Conservation (phyloP, 805 yeast genomes). For the Ogataea parapolymorpha region DNA sequence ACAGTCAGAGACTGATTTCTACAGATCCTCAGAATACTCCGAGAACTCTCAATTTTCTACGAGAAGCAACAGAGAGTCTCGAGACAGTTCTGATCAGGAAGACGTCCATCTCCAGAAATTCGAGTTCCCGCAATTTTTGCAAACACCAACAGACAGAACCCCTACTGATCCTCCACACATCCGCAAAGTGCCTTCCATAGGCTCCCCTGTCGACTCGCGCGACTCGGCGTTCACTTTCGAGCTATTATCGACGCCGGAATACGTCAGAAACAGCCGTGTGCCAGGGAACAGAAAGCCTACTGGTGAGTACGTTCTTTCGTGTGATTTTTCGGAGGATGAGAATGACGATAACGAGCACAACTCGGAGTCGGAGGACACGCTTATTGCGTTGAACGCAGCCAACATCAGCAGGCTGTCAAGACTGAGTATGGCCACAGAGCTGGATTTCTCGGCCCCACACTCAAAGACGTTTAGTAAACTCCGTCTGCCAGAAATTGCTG, state of each 20-base stretch:
- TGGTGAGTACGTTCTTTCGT: slow-evolving; percentile 1
- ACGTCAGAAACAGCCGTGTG: slow-evolving; percentile 1
- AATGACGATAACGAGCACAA: slow-evolving; percentile 17
- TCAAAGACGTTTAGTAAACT: slow-evolving; percentile 14
- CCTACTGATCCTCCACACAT: slow-evolving; percentile 16
- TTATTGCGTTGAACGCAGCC: slow-evolving; percentile 28
- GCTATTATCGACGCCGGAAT: slow-evolving; percentile 19
- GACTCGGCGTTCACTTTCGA: slow-evolving; percentile 28
- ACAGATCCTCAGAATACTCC: slow-evolving; percentile 7
- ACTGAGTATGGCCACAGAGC: slow-evolving; percentile 19
- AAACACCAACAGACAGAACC: not conserved
- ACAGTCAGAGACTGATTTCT: slow-evolving; percentile 1
- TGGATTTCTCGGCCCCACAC: slow-evolving; percentile 12
- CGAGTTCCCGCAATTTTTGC: slow-evolving; percentile 13
- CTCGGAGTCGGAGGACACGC: slow-evolving; percentile 18
- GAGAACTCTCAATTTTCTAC: slow-evolving; percentile 10
- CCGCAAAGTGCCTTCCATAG: slow-evolving; percentile 20
- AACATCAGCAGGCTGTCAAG: slow-evolving; percentile 25
- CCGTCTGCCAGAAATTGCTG: slow-evolving; percentile 11
- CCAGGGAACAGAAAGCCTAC: not conserved
- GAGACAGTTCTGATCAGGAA: slow-evolving; percentile 6
- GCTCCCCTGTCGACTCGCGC: slow-evolving; percentile 26
- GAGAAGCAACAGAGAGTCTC: slow-evolving; percentile 6
- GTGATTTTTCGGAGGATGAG: slow-evolving; percentile 10
- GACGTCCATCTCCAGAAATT: slow-evolving; percentile 18